Evolutionary conservation across 768 basidiomycete genomes (phyloP).

Genomic region (Rhizopogon rudus): DNA sequence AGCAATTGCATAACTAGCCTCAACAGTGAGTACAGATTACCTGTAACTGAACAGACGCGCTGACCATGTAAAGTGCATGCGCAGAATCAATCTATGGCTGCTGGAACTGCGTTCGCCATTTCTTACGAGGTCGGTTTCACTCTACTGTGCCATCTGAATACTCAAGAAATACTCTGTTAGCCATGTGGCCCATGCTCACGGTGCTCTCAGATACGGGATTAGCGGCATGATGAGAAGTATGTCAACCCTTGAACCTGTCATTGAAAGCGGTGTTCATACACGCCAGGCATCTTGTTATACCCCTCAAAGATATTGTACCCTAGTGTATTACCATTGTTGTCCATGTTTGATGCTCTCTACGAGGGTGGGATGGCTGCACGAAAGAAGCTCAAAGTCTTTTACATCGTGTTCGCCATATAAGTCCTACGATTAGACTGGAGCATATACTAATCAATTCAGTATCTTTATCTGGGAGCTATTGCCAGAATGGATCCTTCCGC

Average conservation of each 20-base stretch:
- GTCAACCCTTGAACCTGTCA: constrained; percentile 3
- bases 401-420: constrained; percentile 30
- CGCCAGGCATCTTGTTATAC: constrained; percentile 32
- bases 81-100: constrained; percentile 45
- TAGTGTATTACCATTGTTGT: constrained; percentile 17
- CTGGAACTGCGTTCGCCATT: constrained; percentile 54
- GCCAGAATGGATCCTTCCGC: constrained; percentile 26
- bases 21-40: constrained; percentile 34
- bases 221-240: constrained; percentile 46
- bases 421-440: neutral
- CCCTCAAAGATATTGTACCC: constrained; percentile 41
- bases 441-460: constrained; percentile 26
- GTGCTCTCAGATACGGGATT: constrained; percentile 35
- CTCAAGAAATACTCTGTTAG: no score
- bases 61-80: constrained; percentile 38
- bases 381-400: constrained; percentile 45
- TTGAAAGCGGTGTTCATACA: neutral
- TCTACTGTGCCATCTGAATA: neutral
- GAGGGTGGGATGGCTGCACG: constrained; percentile 31
- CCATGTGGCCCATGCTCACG: neutral
- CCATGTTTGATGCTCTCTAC: constrained; percentile 34
- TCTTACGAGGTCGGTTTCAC: constrained; percentile 37
- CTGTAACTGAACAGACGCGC: neutral
- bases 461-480: constrained; percentile 42
- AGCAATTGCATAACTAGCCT: constrained; percentile 39